Evolutionary conservation across 2,329 filamentous ascomycete genomes (phyloP), one percentile per base, ranked within the genome.

Genomic region (Fonsecaea erecta): DNA sequence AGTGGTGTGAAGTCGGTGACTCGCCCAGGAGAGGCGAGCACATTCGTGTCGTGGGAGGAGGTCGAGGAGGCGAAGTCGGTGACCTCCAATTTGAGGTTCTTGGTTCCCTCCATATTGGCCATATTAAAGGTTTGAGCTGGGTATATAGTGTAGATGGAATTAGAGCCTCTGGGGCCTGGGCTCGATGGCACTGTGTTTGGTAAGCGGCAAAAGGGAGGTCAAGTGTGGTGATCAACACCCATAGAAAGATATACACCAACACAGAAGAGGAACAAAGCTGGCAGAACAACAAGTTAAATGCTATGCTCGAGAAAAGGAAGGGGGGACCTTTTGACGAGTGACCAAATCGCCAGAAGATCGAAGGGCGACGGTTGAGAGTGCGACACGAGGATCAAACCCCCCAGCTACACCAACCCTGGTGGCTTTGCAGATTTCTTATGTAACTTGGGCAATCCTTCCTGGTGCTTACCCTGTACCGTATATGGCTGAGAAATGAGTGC

Each of bases 11-110:
- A 71, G 21, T 62, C 18, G n/a, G 37, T 16, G 43, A 65, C 53
- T 37, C 63, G 63, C 30, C 57, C 62, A 9, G 69, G 69, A 24
- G 69, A 71, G 14, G 52, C 30, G 16, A 58, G 52, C 3, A 28
- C 21, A n/a, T 64, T 54, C 11, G 58, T 52, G n/a, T 62, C 24
- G 30, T 65, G 67, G 59, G 61, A 55, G 54, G 58, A 57, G 26
- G 61, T 65, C 3, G 69, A 68, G 21, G 69, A 70, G 1, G 61
- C 58, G 32, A 68, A 55, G 59, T 70, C 67, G 40, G 52, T 69
- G 63, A 69, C 67, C 14, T 60, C 48, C 32, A 68, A 54, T 24
- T 48, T 62, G 52, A 64, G 60, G 35, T 60, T 65, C 48, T 68
- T 69, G 57, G 60, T 51, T 35, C 52, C 24, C 14, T 64, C 63